These are phyloP conservation scores for Tillandsia fasciculata DNA, from an alignment of 176 grass and related monocot genomes.

Conservation along the genomic window DNA sequence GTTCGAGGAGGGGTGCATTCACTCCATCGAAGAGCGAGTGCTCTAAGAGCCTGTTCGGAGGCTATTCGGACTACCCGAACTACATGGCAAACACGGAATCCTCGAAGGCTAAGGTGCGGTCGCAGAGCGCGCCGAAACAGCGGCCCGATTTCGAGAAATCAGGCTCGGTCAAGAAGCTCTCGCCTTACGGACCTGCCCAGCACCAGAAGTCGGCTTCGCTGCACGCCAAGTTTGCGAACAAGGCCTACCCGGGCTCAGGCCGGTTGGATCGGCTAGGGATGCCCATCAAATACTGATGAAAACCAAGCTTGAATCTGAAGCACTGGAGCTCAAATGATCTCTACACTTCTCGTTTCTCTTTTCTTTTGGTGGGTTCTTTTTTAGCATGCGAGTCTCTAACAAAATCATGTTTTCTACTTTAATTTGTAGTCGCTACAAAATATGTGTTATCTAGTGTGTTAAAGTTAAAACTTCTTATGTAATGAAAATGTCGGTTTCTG, in stretches of 20 bases:
- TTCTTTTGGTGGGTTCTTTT: neutral
- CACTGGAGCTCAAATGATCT: neutral
- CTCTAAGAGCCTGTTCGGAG: constrained; percentile 16
- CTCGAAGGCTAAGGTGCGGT: constrained; percentile 59
- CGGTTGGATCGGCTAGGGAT: constrained; percentile 33
- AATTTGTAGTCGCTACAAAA: too few species aligned
- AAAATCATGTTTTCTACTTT: too few species aligned
- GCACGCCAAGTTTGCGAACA: constrained; percentile 31
- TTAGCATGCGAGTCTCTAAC: neutral
- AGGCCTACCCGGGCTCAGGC: constrained; percentile 36
- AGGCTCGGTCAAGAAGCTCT: too few species aligned
- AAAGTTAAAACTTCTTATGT: neutral
- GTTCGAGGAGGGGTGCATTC: constrained; percentile 4
- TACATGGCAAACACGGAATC: constrained; percentile 84
- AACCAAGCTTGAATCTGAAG: neutral
- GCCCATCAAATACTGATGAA: constrained; percentile 27
- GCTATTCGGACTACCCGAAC: constrained; percentile 36
- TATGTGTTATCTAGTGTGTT: too few species aligned
- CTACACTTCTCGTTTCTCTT: neutral
- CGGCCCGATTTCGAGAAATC: neutral
- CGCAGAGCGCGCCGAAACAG: constrained; percentile 63
- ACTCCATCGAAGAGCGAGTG: neutral
- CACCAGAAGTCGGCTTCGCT: constrained; percentile 16
- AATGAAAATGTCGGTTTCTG: neutral
- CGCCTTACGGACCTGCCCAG: neutral